phyloP scores from a whole-genome alignment of 23 red algal species.

The Cyanidiococcus yangmingshanensis region DNA sequence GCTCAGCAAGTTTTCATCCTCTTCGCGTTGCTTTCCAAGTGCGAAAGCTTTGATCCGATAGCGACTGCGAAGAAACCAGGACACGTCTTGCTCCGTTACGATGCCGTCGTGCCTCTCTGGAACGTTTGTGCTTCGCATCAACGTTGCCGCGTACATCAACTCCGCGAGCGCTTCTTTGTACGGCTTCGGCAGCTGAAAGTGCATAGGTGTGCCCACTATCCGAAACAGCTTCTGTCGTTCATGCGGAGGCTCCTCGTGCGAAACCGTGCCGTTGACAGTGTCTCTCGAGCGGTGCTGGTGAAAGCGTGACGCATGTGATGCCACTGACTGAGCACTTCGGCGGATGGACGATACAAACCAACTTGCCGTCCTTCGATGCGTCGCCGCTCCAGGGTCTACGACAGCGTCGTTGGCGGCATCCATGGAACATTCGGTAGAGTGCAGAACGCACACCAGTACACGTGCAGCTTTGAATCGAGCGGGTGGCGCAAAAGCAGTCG shows the following conservation, averaged over 20 bases:
- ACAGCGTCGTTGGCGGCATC: too few species aligned
- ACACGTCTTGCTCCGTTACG: conserved; percentile 12
- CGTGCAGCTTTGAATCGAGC: too few species aligned
- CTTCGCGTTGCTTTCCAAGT: background rate
- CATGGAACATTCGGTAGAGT: too few species aligned
- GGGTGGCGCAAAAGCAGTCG: too few species aligned
- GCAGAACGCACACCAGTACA: too few species aligned
- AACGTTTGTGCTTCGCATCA: background rate
- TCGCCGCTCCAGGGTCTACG: background rate
- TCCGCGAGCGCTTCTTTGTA: background rate
- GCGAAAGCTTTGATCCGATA: conserved; percentile 2
- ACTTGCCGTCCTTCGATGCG: background rate
- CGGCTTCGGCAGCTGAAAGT: background rate
- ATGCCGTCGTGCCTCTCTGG: background rate
- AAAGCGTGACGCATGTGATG: background rate
- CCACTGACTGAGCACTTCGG: background rate
- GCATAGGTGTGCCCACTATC: conserved; percentile 2
- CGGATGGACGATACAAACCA: background rate
- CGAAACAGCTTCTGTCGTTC: background rate
- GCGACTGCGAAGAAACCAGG: conserved; percentile 3
- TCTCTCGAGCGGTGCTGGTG: background rate
- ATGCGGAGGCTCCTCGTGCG: background rate
- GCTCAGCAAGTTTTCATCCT: background rate
- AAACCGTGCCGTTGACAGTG: background rate
- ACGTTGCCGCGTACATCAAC: background rate